phyloP scores from a whole-genome alignment of 257 asterid genomes.

The Anisodus acutangulus region DNA sequence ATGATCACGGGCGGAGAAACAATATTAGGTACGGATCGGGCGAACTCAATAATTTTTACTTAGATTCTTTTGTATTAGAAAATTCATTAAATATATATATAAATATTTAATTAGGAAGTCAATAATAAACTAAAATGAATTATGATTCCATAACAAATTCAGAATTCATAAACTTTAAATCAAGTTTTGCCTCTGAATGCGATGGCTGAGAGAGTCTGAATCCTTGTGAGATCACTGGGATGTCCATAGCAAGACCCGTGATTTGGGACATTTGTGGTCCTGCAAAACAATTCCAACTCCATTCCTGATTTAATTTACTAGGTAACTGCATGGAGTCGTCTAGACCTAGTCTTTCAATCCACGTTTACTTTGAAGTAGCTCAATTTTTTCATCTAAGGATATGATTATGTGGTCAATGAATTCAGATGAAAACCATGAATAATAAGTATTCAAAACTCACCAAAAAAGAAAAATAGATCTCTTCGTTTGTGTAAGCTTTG shows the following conservation, averaged over 20 bases:
- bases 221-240: not conserved
- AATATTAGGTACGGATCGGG: not conserved
- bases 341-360: not conserved
- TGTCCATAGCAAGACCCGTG: not conserved
- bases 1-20: not conserved
- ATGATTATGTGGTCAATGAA: too few species aligned
- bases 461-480: too few species aligned
- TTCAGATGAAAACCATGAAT: too few species aligned
- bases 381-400: too few species aligned
- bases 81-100: not conserved
- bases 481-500: too few species aligned
- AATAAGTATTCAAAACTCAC: too few species aligned
- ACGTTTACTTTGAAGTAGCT: not conserved
- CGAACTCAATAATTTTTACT: not conserved
- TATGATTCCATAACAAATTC: not conserved
- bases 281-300: not conserved
- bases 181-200: not conserved
- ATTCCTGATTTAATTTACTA: not conserved
- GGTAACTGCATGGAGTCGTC: not conserved
- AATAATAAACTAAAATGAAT: not conserved
- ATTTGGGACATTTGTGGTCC: not conserved
- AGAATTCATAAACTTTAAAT: not conserved
- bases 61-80: too few species aligned
- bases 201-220: not conserved
- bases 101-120: not conserved